Evolutionary conservation across 2,329 filamentous ascomycete species (phyloP).

Genomic region (Aspergillus chevalieri): DNA sequence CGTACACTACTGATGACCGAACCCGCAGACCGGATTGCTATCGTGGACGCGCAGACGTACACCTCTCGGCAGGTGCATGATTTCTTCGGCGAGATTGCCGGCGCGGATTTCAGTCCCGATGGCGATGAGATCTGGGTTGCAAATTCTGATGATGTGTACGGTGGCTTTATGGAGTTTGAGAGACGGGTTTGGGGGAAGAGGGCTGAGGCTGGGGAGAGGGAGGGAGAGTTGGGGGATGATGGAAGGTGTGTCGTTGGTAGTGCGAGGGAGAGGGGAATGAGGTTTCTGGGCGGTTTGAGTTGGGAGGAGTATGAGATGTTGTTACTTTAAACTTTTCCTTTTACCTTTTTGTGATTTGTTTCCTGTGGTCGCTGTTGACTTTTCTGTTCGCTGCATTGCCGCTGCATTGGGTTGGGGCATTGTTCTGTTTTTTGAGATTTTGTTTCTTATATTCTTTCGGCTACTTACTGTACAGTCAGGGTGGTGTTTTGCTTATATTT

Average conservation of each 20-base stretch:
- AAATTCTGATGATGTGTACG: slow-evolving; percentile 38
- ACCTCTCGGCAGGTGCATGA: slow-evolving; percentile 38
- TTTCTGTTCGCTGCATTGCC: neutral
- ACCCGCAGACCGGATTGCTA: slow-evolving; percentile 39
- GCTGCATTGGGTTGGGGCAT: neutral
- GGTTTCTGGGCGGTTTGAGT: slow-evolving; percentile 27
- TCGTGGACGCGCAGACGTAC: slow-evolving; percentile 41
- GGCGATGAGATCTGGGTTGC: slow-evolving; percentile 39
- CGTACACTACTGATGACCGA: slow-evolving; percentile 39
- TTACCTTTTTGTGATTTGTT: neutral
- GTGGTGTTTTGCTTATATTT: no score
- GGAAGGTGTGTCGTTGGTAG: slow-evolving; percentile 27
- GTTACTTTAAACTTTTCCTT: slow-evolving; percentile 16
- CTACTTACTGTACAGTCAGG: no score
- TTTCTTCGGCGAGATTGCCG: slow-evolving; percentile 43
- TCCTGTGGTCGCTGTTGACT: neutral
- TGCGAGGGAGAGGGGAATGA: slow-evolving; percentile 27
- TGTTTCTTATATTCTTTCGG: neutral
- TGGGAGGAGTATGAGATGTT: slow-evolving; percentile 31
- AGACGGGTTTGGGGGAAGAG: slow-evolving; percentile 32
- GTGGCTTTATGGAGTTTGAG: slow-evolving; percentile 42
- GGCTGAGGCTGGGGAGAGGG: slow-evolving; percentile 29
- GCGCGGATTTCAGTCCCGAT: slow-evolving; percentile 38
- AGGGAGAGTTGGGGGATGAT: slow-evolving; percentile 30
- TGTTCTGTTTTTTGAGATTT: neutral